A percentile compares a stretch with the other conserved stretches of the same genome.
phyloP scores from a whole-genome alignment of 2,329 filamentous ascomycete genomes.

The Coniochaeta prunicola region DNA sequence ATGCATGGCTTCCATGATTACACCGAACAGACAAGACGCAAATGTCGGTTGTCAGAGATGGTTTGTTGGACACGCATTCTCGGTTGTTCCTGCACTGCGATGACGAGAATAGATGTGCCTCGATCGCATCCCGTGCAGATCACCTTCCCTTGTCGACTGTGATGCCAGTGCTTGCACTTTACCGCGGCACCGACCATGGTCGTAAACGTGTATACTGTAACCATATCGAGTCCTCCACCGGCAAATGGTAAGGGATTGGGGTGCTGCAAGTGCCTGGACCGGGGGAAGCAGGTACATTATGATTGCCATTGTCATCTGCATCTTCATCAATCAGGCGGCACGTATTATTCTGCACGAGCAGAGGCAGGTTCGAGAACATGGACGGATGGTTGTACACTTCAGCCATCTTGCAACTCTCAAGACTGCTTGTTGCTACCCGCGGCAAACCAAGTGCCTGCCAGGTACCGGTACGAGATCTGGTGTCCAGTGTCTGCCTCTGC shows the following conservation, averaged over 20 bases:
- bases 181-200: neutral
- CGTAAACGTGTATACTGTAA: neutral
- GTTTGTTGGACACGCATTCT: neutral
- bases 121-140: neutral
- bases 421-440: too few relatives aligned
- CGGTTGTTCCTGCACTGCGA: neutral
- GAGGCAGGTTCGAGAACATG: neutral
- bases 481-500: neutral
- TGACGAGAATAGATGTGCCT: constrained; percentile 1
- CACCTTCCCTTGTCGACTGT: neutral
- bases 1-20: neutral
- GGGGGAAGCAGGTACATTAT: neutral
- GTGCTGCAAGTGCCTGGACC: neutral
- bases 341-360: constrained; percentile 1
- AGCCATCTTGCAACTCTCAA: neutral
- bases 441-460: neutral
- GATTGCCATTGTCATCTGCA: too few relatives aligned
- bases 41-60: neutral
- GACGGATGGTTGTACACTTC: neutral
- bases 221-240: neutral
- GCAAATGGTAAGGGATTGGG: neutral
- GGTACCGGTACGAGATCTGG: constrained; percentile 1
- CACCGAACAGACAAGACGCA: neutral
- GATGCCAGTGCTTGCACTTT: neutral
- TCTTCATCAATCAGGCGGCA: neutral